A percentile compares a stretch with the other conserved stretches of the same genome.
phyloP scores from a whole-genome alignment of 345 rosid genomes.

The Rhodamnia rubescens region DNA sequence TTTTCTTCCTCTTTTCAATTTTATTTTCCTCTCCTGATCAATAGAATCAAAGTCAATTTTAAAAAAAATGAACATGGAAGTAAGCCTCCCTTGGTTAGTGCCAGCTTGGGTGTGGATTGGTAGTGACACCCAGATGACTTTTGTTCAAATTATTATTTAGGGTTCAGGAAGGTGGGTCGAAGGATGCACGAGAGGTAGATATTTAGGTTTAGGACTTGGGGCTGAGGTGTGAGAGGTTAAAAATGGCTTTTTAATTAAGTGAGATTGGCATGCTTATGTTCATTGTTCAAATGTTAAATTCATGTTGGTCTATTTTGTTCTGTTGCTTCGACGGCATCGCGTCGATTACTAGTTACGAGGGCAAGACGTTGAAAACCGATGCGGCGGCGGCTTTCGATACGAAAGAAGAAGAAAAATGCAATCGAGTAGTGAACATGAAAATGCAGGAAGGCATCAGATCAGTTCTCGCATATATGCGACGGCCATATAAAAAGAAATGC shows the following conservation, averaged over 20 bases:
- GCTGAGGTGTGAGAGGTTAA: neutral
- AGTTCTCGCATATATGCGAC: too few species aligned
- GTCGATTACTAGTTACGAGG: neutral
- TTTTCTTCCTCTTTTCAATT: neutral
- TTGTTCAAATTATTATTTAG: neutral
- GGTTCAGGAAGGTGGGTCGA: neutral
- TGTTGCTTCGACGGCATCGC: neutral
- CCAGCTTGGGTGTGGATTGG: neutral
- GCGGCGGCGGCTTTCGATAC: neutral
- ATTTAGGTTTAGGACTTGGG: neutral
- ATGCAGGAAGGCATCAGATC: too few species aligned
- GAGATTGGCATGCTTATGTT: neutral
- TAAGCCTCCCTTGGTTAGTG: neutral
- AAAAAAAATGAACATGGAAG: neutral
- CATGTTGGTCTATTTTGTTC: neutral
- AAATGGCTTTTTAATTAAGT: neutral
- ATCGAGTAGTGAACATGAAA: neutral
- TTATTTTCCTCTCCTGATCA: neutral
- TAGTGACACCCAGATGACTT: neutral
- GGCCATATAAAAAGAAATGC: neutral
- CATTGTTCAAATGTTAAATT: neutral
- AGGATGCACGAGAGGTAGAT: neutral
- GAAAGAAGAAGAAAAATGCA: neutral
- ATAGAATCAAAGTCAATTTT: neutral
- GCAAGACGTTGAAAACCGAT: neutral